Conservation (phyloP, 805 yeast species). For the Brettanomyces sp. region DNA sequence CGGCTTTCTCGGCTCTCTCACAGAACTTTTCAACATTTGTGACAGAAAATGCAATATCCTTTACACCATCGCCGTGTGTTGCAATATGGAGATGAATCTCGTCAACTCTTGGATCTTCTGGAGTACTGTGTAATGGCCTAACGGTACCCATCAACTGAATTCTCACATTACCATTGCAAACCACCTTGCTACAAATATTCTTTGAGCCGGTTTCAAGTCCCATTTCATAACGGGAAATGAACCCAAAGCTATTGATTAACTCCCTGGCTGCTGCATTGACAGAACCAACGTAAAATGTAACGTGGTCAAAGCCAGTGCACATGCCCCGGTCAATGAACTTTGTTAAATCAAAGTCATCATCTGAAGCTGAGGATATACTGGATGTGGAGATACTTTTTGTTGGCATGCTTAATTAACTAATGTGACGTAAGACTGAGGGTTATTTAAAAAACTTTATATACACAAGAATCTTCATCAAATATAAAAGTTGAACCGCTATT, state of each 20-base stretch:
- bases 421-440: too few species aligned
- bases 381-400: too few species aligned
- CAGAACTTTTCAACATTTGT: constrained; percentile 37
- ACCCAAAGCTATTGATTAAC: constrained; percentile 52
- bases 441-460: too few species aligned
- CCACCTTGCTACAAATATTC: constrained; percentile 47
- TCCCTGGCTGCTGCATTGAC: constrained; percentile 54
- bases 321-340: not conserved
- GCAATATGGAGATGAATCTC: constrained; percentile 37
- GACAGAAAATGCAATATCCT: constrained; percentile 65
- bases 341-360: not conserved
- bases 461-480: too few species aligned
- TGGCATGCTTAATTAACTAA: too few species aligned
- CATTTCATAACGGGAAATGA: constrained; percentile 47
- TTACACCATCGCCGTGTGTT: constrained; percentile 73
- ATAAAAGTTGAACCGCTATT: too few species aligned
- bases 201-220: constrained; percentile 65
- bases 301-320: constrained; percentile 44
- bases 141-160: constrained; percentile 40
- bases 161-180: constrained; percentile 44
- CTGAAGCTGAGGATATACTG: not conserved
- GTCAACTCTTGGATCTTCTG: constrained; percentile 8
- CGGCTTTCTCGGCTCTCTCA: constrained; percentile 37
- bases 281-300: constrained; percentile 66
- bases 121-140: constrained; percentile 11